These are phyloP conservation scores for Colletotrichum coccodes DNA, from an alignment of 2,329 filamentous ascomycete genomes.

Conservation along the genomic window DNA sequence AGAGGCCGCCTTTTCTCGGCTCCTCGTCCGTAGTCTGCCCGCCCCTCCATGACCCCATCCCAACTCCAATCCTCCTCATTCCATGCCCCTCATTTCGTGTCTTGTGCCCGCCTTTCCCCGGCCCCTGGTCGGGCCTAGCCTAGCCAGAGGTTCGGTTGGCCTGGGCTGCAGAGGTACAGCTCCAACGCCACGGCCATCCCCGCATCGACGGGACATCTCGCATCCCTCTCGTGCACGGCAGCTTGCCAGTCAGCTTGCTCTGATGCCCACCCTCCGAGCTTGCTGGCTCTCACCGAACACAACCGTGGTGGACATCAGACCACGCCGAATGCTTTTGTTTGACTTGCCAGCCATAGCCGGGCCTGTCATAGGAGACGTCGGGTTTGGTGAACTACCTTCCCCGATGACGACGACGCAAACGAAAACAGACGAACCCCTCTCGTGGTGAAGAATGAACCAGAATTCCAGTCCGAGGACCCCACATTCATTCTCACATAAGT, in stretches of 20 bases:
- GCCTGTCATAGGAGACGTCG: not conserved
- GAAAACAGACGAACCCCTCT: not conserved
- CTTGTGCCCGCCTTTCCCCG: constrained; percentile 31
- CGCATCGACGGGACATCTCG: constrained; percentile 24
- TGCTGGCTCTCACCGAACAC: constrained; percentile 24
- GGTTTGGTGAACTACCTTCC: not conserved
- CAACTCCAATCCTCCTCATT: constrained; percentile 17
- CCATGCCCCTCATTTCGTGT: constrained; percentile 29
- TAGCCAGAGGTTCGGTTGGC: not conserved
- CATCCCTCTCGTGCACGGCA: not conserved
- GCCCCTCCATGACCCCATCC: constrained; percentile 25
- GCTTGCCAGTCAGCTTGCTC: constrained; percentile 5
- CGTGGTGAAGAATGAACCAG: not conserved
- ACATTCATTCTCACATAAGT: not conserved
- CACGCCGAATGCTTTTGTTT: constrained; percentile 1
- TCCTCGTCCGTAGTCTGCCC: not conserved
- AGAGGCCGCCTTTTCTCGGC: not conserved
- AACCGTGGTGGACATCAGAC: constrained; percentile 29
- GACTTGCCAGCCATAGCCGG: constrained; percentile 31
- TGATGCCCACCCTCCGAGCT: not conserved
- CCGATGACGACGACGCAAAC: constrained; percentile 3
- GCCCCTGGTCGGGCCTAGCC: constrained; percentile 11
- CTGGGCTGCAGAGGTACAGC: not conserved
- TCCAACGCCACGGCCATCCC: constrained; percentile 8
- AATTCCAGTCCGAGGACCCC: not conserved